Evolutionary conservation across 345 rosid genomes (phyloP), one percentile per base, ranked within the genome.

Genomic region (Aquilaria malaccensis): DNA sequence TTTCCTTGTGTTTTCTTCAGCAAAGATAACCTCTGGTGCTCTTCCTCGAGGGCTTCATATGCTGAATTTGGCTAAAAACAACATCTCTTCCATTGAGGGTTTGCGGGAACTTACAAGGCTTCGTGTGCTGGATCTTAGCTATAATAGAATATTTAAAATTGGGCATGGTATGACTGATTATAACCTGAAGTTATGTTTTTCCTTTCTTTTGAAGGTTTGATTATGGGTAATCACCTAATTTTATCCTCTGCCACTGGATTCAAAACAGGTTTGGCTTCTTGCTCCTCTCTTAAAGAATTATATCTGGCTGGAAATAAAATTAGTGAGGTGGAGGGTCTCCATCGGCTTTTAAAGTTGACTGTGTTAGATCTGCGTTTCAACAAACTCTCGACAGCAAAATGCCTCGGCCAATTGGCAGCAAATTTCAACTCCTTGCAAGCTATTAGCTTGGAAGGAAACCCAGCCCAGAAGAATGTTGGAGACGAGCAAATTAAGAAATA

Each of bases 401-500:
- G 83, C 63, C 83, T 94, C 4, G 97, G 95, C 63, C 97, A 86
- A 75, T 95, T 94, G 7, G 97, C 99, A 13, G 96, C 99, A n/a
- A 90, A 90, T 76, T 88, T 88, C 84, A 88, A 70, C 63, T 90
- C 99, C 55, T 75, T 94, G 72, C 99, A 90, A 72, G 96, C 95
- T 62, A 83, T 90, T 70, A 86, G 95, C 86, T 71, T 94, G 83
- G 97, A 94, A 73, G 99, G 97, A 60, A 94, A 91, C 74, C 95
- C 97, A 30, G 97, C 95, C 6, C 97, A 91, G 81, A 88, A 88
- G 71, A 94, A 91, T 62, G 93, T 91, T 22, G 99, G 99, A 63
- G 97, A 94, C 56, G 99, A 94, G 58, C 89, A 88, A 61, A 81
- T 94, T 62, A 88, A 82, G 79, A 94, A 94, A 67, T 62, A 83